phyloP scores from a whole-genome alignment of 495 filamentous ascomycete species.

The Aspergillus hancockii region DNA sequence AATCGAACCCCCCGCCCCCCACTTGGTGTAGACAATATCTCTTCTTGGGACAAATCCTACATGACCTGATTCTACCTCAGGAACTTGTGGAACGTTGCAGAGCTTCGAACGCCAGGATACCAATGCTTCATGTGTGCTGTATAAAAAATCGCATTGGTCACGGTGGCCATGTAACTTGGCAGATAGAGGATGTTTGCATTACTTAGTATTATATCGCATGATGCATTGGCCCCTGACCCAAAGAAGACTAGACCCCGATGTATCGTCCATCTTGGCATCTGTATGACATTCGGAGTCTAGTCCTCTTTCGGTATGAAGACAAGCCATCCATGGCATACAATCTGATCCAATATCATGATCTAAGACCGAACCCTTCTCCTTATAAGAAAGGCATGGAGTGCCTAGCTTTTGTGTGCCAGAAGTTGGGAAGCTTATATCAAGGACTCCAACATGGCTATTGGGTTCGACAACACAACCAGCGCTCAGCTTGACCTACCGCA shows the following conservation, averaged over 20 bases:
- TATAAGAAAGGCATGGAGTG: not conserved
- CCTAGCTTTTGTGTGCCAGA: not conserved
- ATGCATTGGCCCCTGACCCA: not conserved
- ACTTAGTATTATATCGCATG: too few species aligned
- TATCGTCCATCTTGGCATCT: not conserved
- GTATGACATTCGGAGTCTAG: constrained; percentile 27
- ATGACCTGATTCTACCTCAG: too few species aligned
- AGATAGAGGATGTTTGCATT: too few species aligned
- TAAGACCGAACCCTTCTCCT: not conserved
- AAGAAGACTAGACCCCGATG: constrained; percentile 30
- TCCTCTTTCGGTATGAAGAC: constrained; percentile 19
- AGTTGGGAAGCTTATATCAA: not conserved
- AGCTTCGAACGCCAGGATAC: too few species aligned
- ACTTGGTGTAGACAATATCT: not conserved
- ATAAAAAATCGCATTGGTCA: too few species aligned
- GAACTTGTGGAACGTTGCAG: too few species aligned
- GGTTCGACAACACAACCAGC: constrained; percentile 14
- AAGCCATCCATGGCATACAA: not conserved
- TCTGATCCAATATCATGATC: not conserved
- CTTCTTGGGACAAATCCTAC: not conserved
- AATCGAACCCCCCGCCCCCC: not conserved
- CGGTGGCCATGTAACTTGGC: too few species aligned
- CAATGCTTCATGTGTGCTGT: too few species aligned
- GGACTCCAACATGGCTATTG: constrained; percentile 12
- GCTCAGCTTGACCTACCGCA: constrained; percentile 10